A percentile compares a stretch with the other conserved stretches of the same genome.
Conservation (phyloP, 2,329 filamentous ascomycete species). For the Diaporthe sp. region DNA sequence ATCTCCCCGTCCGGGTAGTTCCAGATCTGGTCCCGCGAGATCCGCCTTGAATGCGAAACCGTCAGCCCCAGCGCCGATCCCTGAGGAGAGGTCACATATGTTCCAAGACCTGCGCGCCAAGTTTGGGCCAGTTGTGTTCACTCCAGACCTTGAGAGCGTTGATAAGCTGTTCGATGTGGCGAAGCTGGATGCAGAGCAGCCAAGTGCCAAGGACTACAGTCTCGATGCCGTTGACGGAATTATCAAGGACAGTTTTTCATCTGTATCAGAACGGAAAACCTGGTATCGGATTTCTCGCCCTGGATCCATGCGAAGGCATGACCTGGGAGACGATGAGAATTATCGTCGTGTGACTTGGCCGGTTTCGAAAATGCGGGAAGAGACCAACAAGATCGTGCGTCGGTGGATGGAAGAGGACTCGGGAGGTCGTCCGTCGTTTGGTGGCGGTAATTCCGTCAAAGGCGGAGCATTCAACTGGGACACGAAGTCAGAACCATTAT, state of each 20-base stretch:
- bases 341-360: constrained; percentile 72
- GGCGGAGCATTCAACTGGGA: constrained; percentile 74
- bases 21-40: constrained; percentile 18
- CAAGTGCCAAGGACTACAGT: constrained; percentile 38
- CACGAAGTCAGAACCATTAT: constrained; percentile 63
- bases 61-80: constrained; percentile 9
- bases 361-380: constrained; percentile 65
- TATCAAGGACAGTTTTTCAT: constrained; percentile 66
- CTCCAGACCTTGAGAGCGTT: constrained; percentile 43
- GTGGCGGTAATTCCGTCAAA: constrained; percentile 56
- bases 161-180: constrained; percentile 54
- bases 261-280: constrained; percentile 70
- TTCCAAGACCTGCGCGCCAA: constrained; percentile 46
- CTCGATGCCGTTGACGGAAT: constrained; percentile 59
- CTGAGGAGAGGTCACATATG: constrained; percentile 8
- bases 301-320: constrained; percentile 70
- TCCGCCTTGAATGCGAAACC: constrained; percentile 19
- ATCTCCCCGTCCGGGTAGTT: constrained; percentile 32
- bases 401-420: constrained; percentile 77
- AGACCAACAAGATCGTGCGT: constrained; percentile 70
- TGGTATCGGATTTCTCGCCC: constrained; percentile 76
- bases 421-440: constrained; percentile 59
- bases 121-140: constrained; percentile 48
- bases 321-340: constrained; percentile 69
- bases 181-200: constrained; percentile 46